Evolutionary conservation across 768 basidiomycete genomes (phyloP).

Genomic region (Solioccasus polychromus): DNA sequence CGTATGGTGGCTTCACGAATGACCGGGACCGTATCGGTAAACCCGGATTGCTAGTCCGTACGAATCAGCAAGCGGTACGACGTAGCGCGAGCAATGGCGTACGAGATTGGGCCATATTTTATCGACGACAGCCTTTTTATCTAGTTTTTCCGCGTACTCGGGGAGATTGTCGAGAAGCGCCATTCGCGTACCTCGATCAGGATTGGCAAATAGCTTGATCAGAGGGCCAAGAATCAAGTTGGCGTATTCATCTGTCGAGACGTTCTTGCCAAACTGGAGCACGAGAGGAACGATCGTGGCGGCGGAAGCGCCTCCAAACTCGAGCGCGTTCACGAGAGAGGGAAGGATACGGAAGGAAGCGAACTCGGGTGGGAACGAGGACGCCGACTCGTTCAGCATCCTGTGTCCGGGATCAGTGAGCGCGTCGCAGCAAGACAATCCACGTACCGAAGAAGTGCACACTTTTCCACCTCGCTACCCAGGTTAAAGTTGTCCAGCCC

Average conservation of each 20-base stretch:
- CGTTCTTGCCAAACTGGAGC: slow-evolving; percentile 71
- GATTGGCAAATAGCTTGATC: slow-evolving; percentile 79
- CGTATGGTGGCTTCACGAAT: slow-evolving; percentile 94
- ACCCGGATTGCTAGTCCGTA: slow-evolving; percentile 79
- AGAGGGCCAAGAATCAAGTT: slow-evolving; percentile 72
- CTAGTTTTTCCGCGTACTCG: slow-evolving; percentile 83
- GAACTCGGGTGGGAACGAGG: slow-evolving; percentile 85
- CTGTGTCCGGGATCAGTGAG: slow-evolving; percentile 34
- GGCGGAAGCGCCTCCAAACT: slow-evolving; percentile 76
- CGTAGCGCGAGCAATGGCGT: background rate
- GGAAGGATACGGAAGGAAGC: slow-evolving; percentile 84
- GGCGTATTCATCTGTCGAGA: slow-evolving; percentile 68
- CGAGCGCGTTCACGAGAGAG: slow-evolving; percentile 72
- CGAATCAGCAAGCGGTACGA: background rate
- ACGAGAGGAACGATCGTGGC: slow-evolving; percentile 80
- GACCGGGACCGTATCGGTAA: slow-evolving; percentile 89
- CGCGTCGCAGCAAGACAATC: background rate
- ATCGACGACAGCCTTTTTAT: slow-evolving; percentile 79
- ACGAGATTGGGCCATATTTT: slow-evolving; percentile 94
- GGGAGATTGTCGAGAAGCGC: slow-evolving; percentile 83
- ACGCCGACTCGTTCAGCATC: slow-evolving; percentile 73
- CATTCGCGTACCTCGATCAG: slow-evolving; percentile 93
- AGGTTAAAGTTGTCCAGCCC: slow-evolving; percentile 86
- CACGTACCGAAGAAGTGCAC: slow-evolving; percentile 60
- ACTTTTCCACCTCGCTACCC: slow-evolving; percentile 78